Conservation (phyloP, 108 stramenopile species). For the Cyclotella sp. region DNA sequence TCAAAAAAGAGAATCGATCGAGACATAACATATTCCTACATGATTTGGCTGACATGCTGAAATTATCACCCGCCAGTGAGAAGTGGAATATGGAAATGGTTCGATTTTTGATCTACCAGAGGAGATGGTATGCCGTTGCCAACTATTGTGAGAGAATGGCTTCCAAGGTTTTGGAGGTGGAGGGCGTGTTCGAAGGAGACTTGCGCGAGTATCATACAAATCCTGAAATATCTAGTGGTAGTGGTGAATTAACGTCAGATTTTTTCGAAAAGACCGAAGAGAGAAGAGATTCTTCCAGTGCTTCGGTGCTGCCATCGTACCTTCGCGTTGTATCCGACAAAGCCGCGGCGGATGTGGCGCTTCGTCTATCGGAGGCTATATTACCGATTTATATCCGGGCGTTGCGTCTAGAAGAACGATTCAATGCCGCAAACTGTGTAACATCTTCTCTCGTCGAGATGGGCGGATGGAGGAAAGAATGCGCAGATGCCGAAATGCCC, state of each 20-base stretch:
- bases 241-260: conserved; percentile 33
- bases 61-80: conserved; percentile 31
- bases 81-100: conserved; percentile 33
- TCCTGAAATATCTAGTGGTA: conserved; percentile 11
- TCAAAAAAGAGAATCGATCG: conserved; percentile 5
- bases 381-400: conserved; percentile 41
- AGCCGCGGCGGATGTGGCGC: conserved; percentile 41
- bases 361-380: conserved; percentile 35
- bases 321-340: conserved; percentile 24
- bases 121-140: conserved; percentile 44
- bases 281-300: not conserved
- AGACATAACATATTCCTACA: conserved; percentile 5
- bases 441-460: conserved; percentile 24
- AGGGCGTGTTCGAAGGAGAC: conserved; percentile 36
- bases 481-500: conserved; percentile 11
- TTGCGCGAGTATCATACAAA: conserved; percentile 17
- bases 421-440: conserved; percentile 18
- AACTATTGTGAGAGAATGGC: conserved; percentile 50
- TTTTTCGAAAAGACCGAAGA: conserved; percentile 21
- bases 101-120: conserved; percentile 14
- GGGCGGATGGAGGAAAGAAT: conserved; percentile 12
- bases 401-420: conserved; percentile 50
- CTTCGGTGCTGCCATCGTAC: conserved; percentile 16
- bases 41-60: conserved; percentile 19
- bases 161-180: conserved; percentile 19